These are phyloP conservation scores for Helicocarpus griseus DNA, from an alignment of 2,329 filamentous ascomycete genomes.

Conservation along the genomic window DNA sequence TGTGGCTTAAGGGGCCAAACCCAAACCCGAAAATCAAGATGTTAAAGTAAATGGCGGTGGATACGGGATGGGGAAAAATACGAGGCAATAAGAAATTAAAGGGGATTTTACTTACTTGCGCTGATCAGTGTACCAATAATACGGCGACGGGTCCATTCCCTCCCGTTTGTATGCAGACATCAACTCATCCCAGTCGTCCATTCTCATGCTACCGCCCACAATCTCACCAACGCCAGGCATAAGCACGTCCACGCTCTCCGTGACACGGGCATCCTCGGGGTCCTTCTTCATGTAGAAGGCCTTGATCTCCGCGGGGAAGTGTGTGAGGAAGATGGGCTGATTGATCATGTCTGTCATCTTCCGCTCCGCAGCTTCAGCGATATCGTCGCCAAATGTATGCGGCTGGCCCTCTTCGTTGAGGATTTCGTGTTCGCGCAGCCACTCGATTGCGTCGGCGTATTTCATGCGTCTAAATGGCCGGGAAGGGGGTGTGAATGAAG, in stretches of 20 bases:
- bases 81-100: neutral
- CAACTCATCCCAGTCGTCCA: slow-evolving; percentile 81
- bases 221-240: slow-evolving; percentile 97
- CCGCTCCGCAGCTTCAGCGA: slow-evolving; percentile 93
- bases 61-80: neutral
- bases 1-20: no score
- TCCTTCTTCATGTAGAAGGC: slow-evolving; percentile 99
- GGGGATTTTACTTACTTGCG: slow-evolving; percentile 58
- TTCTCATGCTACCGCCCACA: slow-evolving; percentile 92
- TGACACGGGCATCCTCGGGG: slow-evolving; percentile 66
- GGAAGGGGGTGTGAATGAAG: slow-evolving; percentile 69
- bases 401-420: slow-evolving; percentile 84
- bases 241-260: slow-evolving; percentile 77
- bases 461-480: slow-evolving; percentile 91
- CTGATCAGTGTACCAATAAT: slow-evolving; percentile 99
- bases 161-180: slow-evolving; percentile 81
- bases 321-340: slow-evolving; percentile 87
- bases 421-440: slow-evolving; percentile 84
- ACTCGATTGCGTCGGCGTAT: slow-evolving; percentile 88
- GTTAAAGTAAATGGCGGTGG: neutral
- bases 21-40: slow-evolving; percentile 9
- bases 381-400: slow-evolving; percentile 92
- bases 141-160: slow-evolving; percentile 71
- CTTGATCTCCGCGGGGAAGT: slow-evolving; percentile 97
- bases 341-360: slow-evolving; percentile 96